Evolutionary conservation across 2,329 filamentous ascomycete species (phyloP).

Genomic region (Aspergillus chevalieri): DNA sequence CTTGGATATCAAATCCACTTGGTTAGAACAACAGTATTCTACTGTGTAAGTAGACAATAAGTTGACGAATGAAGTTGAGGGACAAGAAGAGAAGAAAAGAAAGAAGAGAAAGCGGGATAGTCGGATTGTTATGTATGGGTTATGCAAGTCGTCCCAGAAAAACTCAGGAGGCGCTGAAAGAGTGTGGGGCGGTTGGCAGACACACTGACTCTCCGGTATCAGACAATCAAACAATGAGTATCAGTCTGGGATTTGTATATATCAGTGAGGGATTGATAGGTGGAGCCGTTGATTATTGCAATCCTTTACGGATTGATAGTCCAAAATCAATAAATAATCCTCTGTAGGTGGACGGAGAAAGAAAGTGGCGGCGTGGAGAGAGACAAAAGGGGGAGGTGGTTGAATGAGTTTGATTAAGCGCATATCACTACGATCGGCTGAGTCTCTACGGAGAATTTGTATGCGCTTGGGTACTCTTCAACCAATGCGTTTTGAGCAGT

Average conservation of each 20-base stretch:
- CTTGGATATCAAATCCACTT: no score
- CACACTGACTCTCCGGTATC: neutral
- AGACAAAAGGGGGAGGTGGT: neutral
- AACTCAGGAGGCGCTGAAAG: neutral
- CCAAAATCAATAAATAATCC: no score
- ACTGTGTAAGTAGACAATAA: neutral
- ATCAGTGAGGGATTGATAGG: neutral
- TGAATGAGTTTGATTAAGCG: conserved; percentile 1
- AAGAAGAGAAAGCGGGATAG: neutral
- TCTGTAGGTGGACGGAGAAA: no score
- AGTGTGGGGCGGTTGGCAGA: neutral
- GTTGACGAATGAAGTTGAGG: neutral
- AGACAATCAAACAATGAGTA: neutral
- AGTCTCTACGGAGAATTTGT: no score
- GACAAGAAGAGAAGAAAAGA: neutral
- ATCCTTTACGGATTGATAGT: neutral
- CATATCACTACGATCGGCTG: neutral
- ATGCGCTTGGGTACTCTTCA: no score
- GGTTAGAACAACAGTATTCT: no score
- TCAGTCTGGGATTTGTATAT: neutral
- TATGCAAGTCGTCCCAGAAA: neutral
- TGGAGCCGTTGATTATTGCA: neutral
- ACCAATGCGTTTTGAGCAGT: no score
- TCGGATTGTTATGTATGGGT: neutral
- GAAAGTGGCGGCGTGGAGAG: no score